Evolutionary conservation across 495 filamentous ascomycete species (phyloP), one percentile per base, ranked within the genome.

Genomic region (Pyrenula massariospora): DNA sequence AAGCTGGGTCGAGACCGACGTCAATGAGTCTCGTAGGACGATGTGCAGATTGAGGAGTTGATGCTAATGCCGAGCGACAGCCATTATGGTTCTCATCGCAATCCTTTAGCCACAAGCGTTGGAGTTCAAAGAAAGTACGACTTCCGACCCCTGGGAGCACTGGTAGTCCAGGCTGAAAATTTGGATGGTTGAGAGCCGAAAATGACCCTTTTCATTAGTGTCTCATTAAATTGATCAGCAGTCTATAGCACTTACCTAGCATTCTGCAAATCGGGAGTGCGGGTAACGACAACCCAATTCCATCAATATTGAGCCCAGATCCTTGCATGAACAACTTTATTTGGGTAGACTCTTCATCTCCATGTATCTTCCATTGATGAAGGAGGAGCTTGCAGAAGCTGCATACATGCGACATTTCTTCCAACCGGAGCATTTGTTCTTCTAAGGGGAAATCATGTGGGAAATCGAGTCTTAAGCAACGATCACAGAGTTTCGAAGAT

Each of bases 11-110:
- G 2, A 42, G 31, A 8, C 62, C 65, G 8, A 69, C 61, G 19
- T 67, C 63, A 21, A 69, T 52, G 23, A 69, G 63, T 20, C 66
- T 54, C 2, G 65, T 69, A 12, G 65, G 65, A 19, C 63, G 47
- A 24, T 51, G 24, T 10, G 42, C 21, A 0, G 24, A 5, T 2
- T 53, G 10, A 3, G 12, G 24, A 11, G 53, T 24, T 24, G 58
- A 19, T 23, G 42, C 12, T 24, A 62, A 61, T 12, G 12, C 55
- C 24, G 42, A 12, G 48, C 60, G 54, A 48, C 63, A 65, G 47
- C 54, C 54, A 48, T 22, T 31, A 8, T 63, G 57, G 59, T 61
- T 63, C 53, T 59, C 55, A 52, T 20, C 2, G 3, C 58, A 24
- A 11, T 55, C 3, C 10, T 56, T 59, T 21, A 61, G 50, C 23